Evolutionary conservation across 768 basidiomycete species (phyloP).

Genomic region (Rhizopogon rudus): DNA sequence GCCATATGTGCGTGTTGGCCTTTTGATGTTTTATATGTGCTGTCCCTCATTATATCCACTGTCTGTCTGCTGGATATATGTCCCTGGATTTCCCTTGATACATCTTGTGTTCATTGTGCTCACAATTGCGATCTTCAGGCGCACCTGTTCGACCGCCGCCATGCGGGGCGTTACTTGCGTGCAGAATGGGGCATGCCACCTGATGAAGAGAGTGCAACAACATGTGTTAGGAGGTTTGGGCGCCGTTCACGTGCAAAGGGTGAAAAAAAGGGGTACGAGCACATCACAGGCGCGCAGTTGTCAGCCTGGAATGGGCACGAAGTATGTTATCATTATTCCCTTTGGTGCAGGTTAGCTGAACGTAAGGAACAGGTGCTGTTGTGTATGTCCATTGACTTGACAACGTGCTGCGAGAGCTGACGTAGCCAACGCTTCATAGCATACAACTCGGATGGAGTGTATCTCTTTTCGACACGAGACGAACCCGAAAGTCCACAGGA

Average conservation of each 20-base stretch:
- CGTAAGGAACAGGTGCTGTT: constrained; percentile 47
- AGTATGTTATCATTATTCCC: constrained; percentile 31
- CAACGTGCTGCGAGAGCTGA: not conserved
- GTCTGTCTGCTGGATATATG: not conserved
- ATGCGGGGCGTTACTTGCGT: constrained; percentile 52
- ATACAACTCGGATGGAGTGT: constrained; percentile 67
- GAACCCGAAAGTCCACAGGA: constrained; percentile 34
- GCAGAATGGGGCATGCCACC: constrained; percentile 69
- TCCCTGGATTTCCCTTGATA: not conserved
- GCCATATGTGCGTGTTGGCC: constrained; percentile 51
- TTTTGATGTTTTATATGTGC: not conserved
- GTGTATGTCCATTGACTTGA: constrained; percentile 37
- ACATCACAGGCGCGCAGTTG: constrained; percentile 76
- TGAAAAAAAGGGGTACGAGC: constrained; percentile 40
- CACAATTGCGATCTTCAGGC: constrained; percentile 7
- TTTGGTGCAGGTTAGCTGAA: not conserved
- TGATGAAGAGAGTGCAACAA: constrained; percentile 47
- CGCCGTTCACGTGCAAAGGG: constrained; percentile 32
- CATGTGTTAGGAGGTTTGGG: constrained; percentile 81
- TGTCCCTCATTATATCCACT: not conserved
- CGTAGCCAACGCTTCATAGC: constrained; percentile 35
- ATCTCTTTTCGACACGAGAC: constrained; percentile 70
- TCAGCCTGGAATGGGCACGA: constrained; percentile 70
- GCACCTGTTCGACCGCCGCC: constrained; percentile 73
- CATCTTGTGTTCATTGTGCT: not conserved